Conservation (phyloP, 169 alveolate genomes). For the Eimeria maxima region DNA sequence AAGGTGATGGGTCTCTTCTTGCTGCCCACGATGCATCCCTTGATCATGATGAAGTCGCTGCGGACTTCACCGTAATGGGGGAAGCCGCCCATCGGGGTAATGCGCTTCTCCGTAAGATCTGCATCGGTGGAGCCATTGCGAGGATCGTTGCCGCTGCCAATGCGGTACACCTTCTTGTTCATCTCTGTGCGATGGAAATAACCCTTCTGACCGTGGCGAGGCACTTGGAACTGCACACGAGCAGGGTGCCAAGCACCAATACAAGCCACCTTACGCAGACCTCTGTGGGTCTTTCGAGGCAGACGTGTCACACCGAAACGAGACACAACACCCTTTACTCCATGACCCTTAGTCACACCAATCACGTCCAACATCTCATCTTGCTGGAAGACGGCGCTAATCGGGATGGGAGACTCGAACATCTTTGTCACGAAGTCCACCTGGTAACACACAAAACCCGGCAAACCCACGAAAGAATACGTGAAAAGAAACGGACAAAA, state of each 20-base stretch:
- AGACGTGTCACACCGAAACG: conserved; percentile 99
- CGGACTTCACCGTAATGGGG: conserved; percentile 99
- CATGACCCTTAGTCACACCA: conserved; percentile 99
- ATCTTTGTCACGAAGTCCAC: conserved; percentile 97
- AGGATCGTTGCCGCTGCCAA: conserved; percentile 95
- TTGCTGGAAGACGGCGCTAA: conserved; percentile 97
- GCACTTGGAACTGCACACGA: conserved; percentile 99
- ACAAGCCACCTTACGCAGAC: conserved; percentile 99
- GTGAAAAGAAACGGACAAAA: background rate
- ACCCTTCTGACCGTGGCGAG: conserved; percentile 99
- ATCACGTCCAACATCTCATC: conserved; percentile 99
- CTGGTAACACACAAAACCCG: conserved; percentile 67
- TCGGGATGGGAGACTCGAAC: conserved; percentile 98
- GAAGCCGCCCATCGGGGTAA: conserved; percentile 99
- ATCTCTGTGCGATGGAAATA: conserved; percentile 99
- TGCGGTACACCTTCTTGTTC: conserved; percentile 99
- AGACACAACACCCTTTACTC: conserved; percentile 99
- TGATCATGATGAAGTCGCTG: conserved; percentile 99
- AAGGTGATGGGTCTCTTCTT: conserved; percentile 98
- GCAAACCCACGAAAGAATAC: background rate
- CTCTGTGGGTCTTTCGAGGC: conserved; percentile 99
- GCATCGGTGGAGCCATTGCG: conserved; percentile 98
- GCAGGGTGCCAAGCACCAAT: conserved; percentile 99
- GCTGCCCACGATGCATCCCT: conserved; percentile 99
- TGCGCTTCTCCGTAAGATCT: conserved; percentile 98